phyloP scores from a whole-genome alignment of 2,329 filamentous ascomycete species.

The Sarocladium brachiariae region DNA sequence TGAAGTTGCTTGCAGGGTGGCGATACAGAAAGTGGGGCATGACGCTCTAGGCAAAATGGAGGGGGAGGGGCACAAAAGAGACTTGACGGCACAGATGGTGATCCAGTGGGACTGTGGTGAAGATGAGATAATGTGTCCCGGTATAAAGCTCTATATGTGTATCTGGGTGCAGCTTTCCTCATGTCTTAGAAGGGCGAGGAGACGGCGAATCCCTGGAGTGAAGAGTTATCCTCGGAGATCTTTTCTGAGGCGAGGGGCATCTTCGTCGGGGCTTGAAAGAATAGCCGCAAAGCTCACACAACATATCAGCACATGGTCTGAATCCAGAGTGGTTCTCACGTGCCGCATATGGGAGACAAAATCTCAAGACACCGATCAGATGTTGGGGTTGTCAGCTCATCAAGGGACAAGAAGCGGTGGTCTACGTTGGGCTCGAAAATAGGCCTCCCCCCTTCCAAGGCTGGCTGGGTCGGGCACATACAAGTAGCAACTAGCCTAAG shows the following conservation, averaged over 20 bases:
- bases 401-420: not conserved
- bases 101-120: conserved; percentile 1
- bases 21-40: conserved; percentile 5
- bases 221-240: not conserved
- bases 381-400: not conserved
- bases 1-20: conserved; percentile 7
- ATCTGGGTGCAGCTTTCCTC: too few relatives aligned
- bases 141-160: too few relatives aligned
- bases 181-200: not conserved
- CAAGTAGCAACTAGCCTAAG: not conserved
- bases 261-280: not conserved
- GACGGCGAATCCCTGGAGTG: not conserved
- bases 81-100: not conserved
- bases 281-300: conserved; percentile 2
- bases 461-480: not conserved
- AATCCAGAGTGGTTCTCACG: conserved; percentile 1
- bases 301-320: not conserved
- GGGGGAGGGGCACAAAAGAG: conserved; percentile 3
- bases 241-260: not conserved
- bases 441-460: too few relatives aligned
- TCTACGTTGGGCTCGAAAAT: not conserved
- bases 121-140: conserved; percentile 4
- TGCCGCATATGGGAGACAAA: not conserved
- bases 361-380: not conserved
- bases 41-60: conserved; percentile 5